A percentile compares a stretch with the other conserved stretches of the same genome.
phyloP scores from a whole-genome alignment of 148 eudicot species.

The Salicornia ramosissima region DNA sequence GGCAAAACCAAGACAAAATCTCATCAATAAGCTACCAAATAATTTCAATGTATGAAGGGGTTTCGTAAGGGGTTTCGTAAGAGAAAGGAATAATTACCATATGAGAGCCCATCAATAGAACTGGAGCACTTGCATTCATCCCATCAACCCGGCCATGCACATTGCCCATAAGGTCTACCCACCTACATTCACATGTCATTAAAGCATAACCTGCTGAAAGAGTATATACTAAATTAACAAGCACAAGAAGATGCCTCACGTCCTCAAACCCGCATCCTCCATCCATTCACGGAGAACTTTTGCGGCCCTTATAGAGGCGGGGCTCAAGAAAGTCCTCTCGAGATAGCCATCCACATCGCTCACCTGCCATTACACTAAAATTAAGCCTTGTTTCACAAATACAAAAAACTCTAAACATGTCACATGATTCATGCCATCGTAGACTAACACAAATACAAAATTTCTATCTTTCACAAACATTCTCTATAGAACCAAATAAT shows the following conservation, averaged over 20 bases:
- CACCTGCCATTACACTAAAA: slow-evolving; percentile 44
- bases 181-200: slow-evolving; percentile 42
- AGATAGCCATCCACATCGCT: slow-evolving; percentile 87
- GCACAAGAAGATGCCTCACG: slow-evolving; percentile 45
- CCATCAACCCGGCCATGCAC: slow-evolving; percentile 92
- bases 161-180: slow-evolving; percentile 95
- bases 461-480: neutral
- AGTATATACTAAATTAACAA: neutral
- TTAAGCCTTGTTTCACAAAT: neutral
- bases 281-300: slow-evolving; percentile 74
- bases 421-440: neutral
- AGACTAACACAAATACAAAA: neutral
- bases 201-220: slow-evolving; percentile 5
- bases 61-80: neutral
- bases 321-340: slow-evolving; percentile 89
- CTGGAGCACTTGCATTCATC: slow-evolving; percentile 51
- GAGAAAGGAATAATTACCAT: slow-evolving; percentile 40
- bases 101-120: slow-evolving; percentile 88
- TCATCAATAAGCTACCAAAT: slow-evolving; percentile 2
- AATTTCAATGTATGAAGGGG: neutral
- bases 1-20: slow-evolving; percentile 9
- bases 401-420: neutral
- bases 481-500: neutral
- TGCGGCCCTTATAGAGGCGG: slow-evolving; percentile 73
- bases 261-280: slow-evolving; percentile 89